These are phyloP conservation scores for Drechslerella coelobrocha DNA, from an alignment of 2,329 filamentous ascomycete genomes.

Conservation along the genomic window DNA sequence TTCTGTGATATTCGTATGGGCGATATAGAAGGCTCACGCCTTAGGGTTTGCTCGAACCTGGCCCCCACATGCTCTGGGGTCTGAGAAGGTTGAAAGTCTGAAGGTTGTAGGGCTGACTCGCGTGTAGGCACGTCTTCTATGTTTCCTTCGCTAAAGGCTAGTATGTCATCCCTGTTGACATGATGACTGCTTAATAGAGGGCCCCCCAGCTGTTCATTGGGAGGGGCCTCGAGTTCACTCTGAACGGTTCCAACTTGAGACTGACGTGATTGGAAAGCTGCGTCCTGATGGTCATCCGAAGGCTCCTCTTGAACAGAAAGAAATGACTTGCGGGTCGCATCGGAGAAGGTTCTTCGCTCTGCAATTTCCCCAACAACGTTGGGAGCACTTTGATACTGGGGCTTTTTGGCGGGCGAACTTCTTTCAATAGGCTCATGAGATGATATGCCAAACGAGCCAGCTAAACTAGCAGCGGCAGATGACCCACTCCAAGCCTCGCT, in stretches of 20 bases:
- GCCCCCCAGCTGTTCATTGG: constrained; percentile 25
- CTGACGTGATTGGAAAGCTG: neutral
- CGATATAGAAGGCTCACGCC: constrained; percentile 17
- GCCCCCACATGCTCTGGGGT: neutral
- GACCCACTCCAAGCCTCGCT: constrained; percentile 30
- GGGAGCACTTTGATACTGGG: constrained; percentile 31
- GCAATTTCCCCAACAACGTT: constrained; percentile 22
- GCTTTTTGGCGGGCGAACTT: constrained; percentile 43
- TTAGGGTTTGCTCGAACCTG: neutral
- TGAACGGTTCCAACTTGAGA: neutral
- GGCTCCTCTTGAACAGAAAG: constrained; percentile 62
- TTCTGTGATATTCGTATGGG: constrained; percentile 52
- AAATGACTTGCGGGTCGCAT: constrained; percentile 56
- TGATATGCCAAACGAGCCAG: constrained; percentile 26
- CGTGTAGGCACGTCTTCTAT: neutral
- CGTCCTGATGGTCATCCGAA: neutral
- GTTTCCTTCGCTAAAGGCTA: constrained; percentile 28
- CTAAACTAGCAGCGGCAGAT: constrained; percentile 13
- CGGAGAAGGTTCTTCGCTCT: constrained; percentile 34
- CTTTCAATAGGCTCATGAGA: constrained; percentile 21
- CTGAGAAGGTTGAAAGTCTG: neutral
- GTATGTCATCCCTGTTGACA: constrained; percentile 51
- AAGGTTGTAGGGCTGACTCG: neutral
- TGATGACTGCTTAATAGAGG: constrained; percentile 26
- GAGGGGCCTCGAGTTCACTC: constrained; percentile 2